Conservation (phyloP, 1,284 basidiomycete genomes). For the Cystobasidiaceae sp. region DNA sequence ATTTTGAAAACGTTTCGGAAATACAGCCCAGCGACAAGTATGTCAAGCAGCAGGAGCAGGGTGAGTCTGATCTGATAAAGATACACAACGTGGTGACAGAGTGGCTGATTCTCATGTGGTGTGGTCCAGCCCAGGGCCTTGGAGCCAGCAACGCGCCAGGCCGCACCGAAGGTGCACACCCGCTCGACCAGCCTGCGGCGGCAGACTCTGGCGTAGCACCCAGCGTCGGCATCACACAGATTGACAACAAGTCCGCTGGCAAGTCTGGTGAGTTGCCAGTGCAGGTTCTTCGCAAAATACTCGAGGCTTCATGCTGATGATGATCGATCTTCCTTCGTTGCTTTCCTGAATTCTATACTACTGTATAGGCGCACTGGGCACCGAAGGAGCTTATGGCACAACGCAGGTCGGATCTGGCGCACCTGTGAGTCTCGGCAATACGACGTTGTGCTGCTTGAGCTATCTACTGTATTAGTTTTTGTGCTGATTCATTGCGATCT, state of each 20-base stretch:
- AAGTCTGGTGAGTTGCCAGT: slow-evolving; percentile 9
- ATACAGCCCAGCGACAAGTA: slow-evolving; percentile 29
- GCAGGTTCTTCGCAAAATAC: no score
- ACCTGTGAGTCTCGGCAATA: neutral
- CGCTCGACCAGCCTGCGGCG: slow-evolving; percentile 17
- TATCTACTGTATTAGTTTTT: neutral
- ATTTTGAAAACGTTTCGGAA: neutral
- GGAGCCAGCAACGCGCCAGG: slow-evolving; percentile 16
- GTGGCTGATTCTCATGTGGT: neutral
- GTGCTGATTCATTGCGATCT: neutral
- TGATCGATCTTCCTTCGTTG: no score
- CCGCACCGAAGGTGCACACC: neutral
- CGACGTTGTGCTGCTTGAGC: neutral
- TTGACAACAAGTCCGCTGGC: slow-evolving; percentile 25
- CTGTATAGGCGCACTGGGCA: slow-evolving; percentile 16
- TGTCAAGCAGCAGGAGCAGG: slow-evolving; percentile 24
- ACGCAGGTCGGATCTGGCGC: slow-evolving; percentile 18
- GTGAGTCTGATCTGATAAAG: neutral
- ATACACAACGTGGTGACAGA: neutral
- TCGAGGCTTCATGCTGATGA: no score
- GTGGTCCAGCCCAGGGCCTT: slow-evolving; percentile 14
- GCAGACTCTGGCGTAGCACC: slow-evolving; percentile 1
- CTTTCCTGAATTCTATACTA: no score
- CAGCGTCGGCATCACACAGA: slow-evolving; percentile 17
- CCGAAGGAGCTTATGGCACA: slow-evolving; percentile 23